Evolutionary conservation across 306 rosid genomes (phyloP), one percentile per base, ranked within the genome.

Genomic region (Prunus mongolica): DNA sequence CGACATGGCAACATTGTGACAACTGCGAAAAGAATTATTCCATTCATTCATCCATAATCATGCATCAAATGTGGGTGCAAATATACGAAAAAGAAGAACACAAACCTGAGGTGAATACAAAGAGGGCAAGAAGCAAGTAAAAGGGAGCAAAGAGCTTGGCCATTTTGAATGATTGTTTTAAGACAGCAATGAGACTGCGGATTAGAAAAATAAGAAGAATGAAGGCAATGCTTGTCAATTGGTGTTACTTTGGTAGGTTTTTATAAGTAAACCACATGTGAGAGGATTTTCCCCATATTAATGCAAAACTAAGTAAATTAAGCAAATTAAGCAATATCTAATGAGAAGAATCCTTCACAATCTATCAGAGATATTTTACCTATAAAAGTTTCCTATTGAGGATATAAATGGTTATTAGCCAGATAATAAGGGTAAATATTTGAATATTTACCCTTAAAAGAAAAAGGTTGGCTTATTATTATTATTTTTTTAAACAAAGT

Each of bases 101-200:
- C 52, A 28, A 56, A 54, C 66, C 66, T 72, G 66, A 12, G 47
- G 62, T 55, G 66, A 12, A 56, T 72, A 22, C 20, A 41, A 72
- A 10, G 49, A 56, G 51, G 63, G 25, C 76, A 10, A 72, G 38
- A 56, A 72, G 66, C 11, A 72, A 38, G 20, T 14, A 56, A 38
- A 27, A 20, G 65, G 64, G 32, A 71, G 30, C 75, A 71, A 16
- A 32, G 27, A 54, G n/a, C 49, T 71, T 71, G 64, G 65, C 75
- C 75, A 34, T 71, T 30, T 30, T 51, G 1, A 46, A 20, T 50
- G 34, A 28, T 70, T 69, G 60, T 7, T 4, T 19, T 24, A 1
- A 15, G 2, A 24, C 25, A 24, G 25, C 25, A 24, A 24, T 24
- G 25, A 24, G 25, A 32, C 3, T 2, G 67, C 1, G 20, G 46